Evolutionary conservation across 306 rosid species (phyloP), one percentile per base, ranked within the genome.

Genomic region (Ochetophila trinervis): DNA sequence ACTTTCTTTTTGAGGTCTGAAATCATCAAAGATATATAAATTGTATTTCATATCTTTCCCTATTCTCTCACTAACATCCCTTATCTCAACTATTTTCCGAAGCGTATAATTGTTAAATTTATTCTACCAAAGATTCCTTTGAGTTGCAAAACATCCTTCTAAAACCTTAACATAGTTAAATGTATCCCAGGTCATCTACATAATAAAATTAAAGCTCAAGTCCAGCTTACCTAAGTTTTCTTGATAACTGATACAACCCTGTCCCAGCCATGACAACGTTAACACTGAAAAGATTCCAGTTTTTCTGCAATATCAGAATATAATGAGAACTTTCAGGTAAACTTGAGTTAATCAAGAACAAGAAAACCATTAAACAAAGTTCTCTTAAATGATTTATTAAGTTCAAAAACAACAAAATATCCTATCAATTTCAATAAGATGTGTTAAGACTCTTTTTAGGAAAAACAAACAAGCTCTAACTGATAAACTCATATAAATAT

Each of bases 211-310:
- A 48, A 56, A 57, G 40, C 8, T 37, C 7, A 24, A 30, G 17
- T 13, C 53, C 56, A 60, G 23, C 74, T 70, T 51, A 60, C 62
- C 5, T 51, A 6, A 51, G 36, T 70, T 70, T 70, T 67, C 62
- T 53, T 15, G 75, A 12, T 5, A 61, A 22, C 45, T 70, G 68
- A 61, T 53, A 40, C 55, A 70, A 60, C 32, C 75, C 56, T 12
- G 49, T 70, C 21, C 68, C 61, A 70, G 48, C 68, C 75, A 70
- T 70, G 53, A 68, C 60, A 19, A 62, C 22, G 27, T 70, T 70
- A 12, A 70, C 62, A 51, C 68, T 53, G 60, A 70, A 61, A 53
- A 70, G 56, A 27, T 70, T 61, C 75, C 56, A 52, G 34, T 70
- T 70, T 63, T 70, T 70, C 75, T 70, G 68, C 68, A 52, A 36